Evolutionary conservation across 495 filamentous ascomycete species (phyloP).

Genomic region (Aspergillus avenaceus): DNA sequence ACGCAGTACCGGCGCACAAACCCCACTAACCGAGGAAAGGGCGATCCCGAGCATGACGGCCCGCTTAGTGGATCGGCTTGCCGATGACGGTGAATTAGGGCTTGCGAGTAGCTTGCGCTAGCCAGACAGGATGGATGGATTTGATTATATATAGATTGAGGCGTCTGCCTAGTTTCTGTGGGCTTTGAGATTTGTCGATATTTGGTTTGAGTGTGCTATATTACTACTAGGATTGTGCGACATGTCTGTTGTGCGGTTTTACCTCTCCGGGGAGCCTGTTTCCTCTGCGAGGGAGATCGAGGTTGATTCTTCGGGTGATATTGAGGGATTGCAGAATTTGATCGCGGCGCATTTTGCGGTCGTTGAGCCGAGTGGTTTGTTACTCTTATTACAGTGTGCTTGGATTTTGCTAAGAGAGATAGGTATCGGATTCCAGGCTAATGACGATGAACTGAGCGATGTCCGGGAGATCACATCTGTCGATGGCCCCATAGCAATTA

Average conservation of each 20-base stretch:
- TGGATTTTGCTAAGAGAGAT: background rate
- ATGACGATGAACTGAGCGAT: constrained; percentile 20
- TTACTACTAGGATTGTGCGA: too few species aligned
- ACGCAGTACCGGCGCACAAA: background rate
- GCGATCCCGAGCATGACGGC: background rate
- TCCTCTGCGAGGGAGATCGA: constrained; percentile 34
- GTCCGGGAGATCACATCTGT: constrained; percentile 26
- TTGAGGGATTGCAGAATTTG: constrained; percentile 32
- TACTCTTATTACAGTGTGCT: background rate
- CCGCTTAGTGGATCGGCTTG: background rate
- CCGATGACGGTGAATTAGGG: background rate
- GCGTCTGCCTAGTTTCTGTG: background rate
- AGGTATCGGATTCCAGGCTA: constrained; percentile 38
- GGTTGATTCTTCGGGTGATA: constrained; percentile 26
- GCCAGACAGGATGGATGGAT: background rate
- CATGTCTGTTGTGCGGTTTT: constrained; percentile 24
- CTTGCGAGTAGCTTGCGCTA: background rate
- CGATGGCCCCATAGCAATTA: constrained; percentile 31
- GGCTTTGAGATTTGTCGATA: background rate
- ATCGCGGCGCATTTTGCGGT: constrained; percentile 43
- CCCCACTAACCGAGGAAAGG: background rate
- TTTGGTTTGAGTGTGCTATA: too few species aligned
- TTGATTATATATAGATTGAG: background rate
- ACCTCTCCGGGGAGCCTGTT: constrained; percentile 38
- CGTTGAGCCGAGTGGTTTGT: constrained; percentile 26